Conservation (phyloP, 805 yeast genomes). For the Spathaspora sp. region DNA sequence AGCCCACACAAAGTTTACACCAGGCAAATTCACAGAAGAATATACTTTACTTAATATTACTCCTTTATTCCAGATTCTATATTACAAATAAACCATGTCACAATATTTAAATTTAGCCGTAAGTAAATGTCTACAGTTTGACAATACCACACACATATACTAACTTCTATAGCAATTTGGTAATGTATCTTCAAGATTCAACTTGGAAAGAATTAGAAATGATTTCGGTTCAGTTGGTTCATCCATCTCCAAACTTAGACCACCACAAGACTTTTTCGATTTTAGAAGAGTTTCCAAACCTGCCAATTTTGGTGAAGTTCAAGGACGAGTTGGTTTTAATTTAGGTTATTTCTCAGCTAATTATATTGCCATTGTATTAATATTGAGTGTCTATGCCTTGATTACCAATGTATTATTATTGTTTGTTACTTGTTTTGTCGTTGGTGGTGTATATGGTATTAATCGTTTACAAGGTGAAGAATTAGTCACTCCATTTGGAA, state of each 20-base stretch:
- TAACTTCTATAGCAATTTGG: conserved; percentile 8
- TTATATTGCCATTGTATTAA: conserved; percentile 68
- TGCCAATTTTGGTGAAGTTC: conserved; percentile 81
- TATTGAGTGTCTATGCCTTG: conserved; percentile 78
- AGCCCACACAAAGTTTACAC: background rate
- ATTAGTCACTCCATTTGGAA: conserved; percentile 69
- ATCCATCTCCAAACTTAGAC: conserved; percentile 68
- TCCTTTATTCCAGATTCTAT: too few relatives aligned
- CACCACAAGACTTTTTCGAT: conserved; percentile 94
- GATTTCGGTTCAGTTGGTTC: conserved; percentile 55
- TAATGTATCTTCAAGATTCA: conserved; percentile 36
- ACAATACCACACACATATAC: conserved; percentile 5
- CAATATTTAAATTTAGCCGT: conserved; percentile 9
- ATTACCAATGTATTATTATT: conserved; percentile 80
- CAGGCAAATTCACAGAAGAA: background rate
- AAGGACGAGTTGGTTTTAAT: conserved; percentile 83
- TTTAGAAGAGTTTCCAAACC: conserved; percentile 88
- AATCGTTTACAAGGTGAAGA: conserved; percentile 78
- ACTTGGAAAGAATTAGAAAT: conserved; percentile 37
- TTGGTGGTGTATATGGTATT: conserved; percentile 76
- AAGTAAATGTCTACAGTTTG: background rate
- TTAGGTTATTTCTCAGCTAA: conserved; percentile 84
- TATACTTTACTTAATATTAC: background rate
- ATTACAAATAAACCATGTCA: conserved; percentile 4
- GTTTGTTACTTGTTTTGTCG: conserved; percentile 72